Evolutionary conservation across 306 rosid species (phyloP).

Genomic region (Trifolium subterraneum): DNA sequence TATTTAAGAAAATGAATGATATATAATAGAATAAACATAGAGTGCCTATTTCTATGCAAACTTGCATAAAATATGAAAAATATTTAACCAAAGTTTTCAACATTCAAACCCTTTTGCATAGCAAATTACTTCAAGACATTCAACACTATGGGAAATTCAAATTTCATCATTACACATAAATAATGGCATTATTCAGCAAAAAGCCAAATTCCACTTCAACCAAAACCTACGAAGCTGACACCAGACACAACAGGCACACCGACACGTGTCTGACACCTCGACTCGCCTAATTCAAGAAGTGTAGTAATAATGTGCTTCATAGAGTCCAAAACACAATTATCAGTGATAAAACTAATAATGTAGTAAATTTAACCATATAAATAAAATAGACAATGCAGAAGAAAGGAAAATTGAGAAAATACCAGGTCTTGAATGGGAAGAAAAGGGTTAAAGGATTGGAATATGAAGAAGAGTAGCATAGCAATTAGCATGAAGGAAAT

Average conservation of each 20-base stretch:
- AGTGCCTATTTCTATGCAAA: slow-evolving; percentile 3
- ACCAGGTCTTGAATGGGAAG: slow-evolving; percentile 2
- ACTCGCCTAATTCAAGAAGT: too few species aligned
- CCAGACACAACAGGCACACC: too few species aligned
- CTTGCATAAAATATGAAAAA: slow-evolving; percentile 8
- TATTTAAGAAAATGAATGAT: slow-evolving; percentile 10
- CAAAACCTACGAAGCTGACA: too few species aligned
- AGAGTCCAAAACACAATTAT: too few species aligned
- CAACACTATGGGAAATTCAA: neutral
- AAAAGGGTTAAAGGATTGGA: slow-evolving; percentile 8
- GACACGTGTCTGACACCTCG: too few species aligned
- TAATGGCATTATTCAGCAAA: too few species aligned
- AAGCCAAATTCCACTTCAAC: too few species aligned
- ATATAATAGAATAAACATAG: neutral
- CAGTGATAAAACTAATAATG: neutral
- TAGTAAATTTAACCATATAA: neutral
- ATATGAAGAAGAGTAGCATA: slow-evolving; percentile 24
- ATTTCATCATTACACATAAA: neutral
- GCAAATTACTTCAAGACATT: slow-evolving; percentile 1
- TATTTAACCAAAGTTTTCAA: neutral
- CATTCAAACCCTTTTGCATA: slow-evolving; percentile 15
- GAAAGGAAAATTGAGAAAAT: neutral
- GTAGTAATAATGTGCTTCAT: neutral
- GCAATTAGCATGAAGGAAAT: neutral
- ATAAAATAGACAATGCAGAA: neutral